Evolutionary conservation across 805 yeast genomes (phyloP).

Genomic region (Scheffersomyces amazonensis): DNA sequence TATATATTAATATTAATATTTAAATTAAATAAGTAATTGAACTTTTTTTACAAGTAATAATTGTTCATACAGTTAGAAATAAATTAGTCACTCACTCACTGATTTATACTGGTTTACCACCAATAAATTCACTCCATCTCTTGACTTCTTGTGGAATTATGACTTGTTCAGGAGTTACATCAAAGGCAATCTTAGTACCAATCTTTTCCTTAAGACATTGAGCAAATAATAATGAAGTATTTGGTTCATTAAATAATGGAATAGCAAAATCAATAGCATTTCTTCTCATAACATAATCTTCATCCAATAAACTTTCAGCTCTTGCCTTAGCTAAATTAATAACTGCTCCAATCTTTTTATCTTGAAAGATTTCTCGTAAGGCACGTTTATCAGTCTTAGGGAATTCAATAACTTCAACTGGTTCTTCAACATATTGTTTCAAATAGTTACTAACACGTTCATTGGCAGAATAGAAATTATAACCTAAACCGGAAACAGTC

Average conservation of each 20-base stretch:
- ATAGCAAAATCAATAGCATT: constrained; percentile 98
- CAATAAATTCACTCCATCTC: constrained; percentile 97
- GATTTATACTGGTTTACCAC: constrained; percentile 76
- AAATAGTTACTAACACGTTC: constrained; percentile 71
- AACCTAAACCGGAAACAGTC: constrained; percentile 70
- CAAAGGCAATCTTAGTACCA: constrained; percentile 50
- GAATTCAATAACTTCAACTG: constrained; percentile 73
- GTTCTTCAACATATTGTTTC: constrained; percentile 41
- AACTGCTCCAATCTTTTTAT: constrained; percentile 79
- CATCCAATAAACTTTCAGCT: constrained; percentile 80
- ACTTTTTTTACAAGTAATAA: too few species aligned
- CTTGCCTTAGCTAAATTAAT: constrained; percentile 89
- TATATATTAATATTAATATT: too few species aligned
- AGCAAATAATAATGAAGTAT: constrained; percentile 86
- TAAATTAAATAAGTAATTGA: too few species aligned
- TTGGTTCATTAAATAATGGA: constrained; percentile 95
- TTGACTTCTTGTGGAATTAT: constrained; percentile 79
- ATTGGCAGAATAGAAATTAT: constrained; percentile 77
- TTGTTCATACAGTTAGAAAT: too few species aligned
- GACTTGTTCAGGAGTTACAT: constrained; percentile 38
- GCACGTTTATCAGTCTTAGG: constrained; percentile 93
- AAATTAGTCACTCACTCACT: too few species aligned
- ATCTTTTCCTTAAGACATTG: constrained; percentile 73
- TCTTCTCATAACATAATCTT: constrained; percentile 97
- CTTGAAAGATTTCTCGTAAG: constrained; percentile 88